Base-by-base conservation (phyloP, 257 asterid species). In the Anisodus acutangulus region DNA sequence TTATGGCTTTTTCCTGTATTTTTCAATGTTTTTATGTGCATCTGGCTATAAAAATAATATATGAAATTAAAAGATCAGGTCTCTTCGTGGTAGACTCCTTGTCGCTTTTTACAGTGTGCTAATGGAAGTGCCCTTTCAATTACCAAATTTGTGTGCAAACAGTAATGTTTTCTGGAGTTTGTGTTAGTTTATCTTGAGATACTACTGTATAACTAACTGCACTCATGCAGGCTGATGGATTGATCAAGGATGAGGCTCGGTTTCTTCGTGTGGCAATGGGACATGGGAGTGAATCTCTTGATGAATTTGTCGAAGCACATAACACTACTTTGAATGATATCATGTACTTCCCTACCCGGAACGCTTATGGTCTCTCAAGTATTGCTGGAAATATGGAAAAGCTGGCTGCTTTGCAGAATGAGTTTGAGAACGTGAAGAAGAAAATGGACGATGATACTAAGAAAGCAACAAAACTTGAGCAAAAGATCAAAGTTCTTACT, bases 391-490 rank as follows among this genome's bases (percentile, higher is more conserved):
- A 93, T 85, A 81, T 85, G 84, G 99, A 97, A 86, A 97, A 92
- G 86, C 91, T 97, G 49, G 89, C 93, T 59, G 97, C 98, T 67
- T 88, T 97, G 74, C 98, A 95, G 87, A 87, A 83, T 72, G 98
- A 97, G 86, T 97, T 93, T 83, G 99, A 95, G 85, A 91, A 87
- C 63, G 96, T 93, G 83, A 97, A 92, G 95, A 90, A 86, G 86
- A 94, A 88, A 88, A 92, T 97, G 98, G 98, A 95, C 5, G 98
- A 95, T 41, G 98, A 94, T 87, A 88, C 98, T 47, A 95, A 93
- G 89, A 97, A 94, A 84, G 99, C 97, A 41, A 97, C 91, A 72
- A 88, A 90, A 49, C 93, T 88, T 35, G 99, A 97, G 91, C 95
- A 93, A 85, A 97, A 91, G 91, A 92, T 97, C 54, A 97, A 95